Evolutionary conservation across 2,329 filamentous ascomycete species (phyloP).

Genomic region (Catunica adiposa): DNA sequence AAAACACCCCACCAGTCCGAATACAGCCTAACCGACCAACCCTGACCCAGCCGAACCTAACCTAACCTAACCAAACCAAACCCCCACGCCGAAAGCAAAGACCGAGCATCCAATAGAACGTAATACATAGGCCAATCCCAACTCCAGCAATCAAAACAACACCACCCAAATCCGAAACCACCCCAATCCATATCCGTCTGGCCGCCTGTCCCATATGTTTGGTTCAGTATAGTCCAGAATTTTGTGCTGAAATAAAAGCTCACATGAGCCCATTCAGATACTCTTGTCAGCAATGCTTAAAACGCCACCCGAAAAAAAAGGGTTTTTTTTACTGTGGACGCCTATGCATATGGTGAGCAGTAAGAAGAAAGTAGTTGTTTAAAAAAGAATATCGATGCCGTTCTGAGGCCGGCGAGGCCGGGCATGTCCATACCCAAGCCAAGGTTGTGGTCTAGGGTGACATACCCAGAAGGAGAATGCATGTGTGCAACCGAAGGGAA

Average conservation of each 20-base stretch:
- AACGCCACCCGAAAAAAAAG: too few species aligned
- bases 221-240: conserved; percentile 3
- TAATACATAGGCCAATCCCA: conserved; percentile 9
- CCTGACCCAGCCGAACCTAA: background rate
- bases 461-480: conserved; percentile 6
- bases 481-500: conserved; percentile 2
- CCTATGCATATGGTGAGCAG: background rate
- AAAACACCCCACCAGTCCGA: background rate
- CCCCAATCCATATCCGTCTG: conserved; percentile 14
- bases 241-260: background rate
- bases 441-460: background rate
- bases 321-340: too few species aligned
- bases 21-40: background rate
- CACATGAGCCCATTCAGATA: background rate
- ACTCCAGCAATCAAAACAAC: background rate
- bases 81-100: background rate
- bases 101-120: background rate
- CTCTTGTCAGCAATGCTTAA: too few species aligned
- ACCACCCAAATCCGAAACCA: background rate
- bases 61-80: background rate
- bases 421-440: background rate
- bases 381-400: conserved; percentile 16
- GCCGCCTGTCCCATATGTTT: conserved; percentile 12
- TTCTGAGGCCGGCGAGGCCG: conserved; percentile 9
- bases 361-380: conserved; percentile 15